Percentiles rank a stretch among this genome's conserved stretches.
phyloP scores from a whole-genome alignment of 2,329 filamentous ascomycete species.

The Ophiocordyceps sinensis region DNA sequence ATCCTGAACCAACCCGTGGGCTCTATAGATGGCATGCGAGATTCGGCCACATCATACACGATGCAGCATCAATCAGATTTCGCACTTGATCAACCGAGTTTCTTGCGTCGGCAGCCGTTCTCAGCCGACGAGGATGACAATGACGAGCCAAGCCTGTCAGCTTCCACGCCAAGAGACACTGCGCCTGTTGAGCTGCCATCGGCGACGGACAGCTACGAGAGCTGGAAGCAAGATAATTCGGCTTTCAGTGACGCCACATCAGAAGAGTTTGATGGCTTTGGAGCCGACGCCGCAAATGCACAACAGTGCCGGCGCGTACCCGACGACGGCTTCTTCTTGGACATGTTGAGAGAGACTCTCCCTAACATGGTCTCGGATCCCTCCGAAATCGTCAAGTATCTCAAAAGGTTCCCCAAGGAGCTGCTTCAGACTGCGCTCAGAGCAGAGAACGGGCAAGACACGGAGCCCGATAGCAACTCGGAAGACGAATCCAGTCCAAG shows the following conservation, averaged over 20 bases:
- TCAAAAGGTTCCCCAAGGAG: constrained; percentile 15
- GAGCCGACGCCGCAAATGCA: background rate
- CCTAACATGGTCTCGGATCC: constrained; percentile 1
- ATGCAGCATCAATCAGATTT: no score
- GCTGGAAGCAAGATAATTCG: background rate
- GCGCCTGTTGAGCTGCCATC: no score
- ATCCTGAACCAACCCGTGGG: no score
- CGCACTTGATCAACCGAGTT: no score
- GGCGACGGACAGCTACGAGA: background rate
- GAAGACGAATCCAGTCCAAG: constrained; percentile 5
- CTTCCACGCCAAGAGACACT: no score
- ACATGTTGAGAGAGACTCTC: background rate
- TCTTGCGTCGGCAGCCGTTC: no score
- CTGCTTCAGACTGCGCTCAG: constrained; percentile 18
- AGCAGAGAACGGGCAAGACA: constrained; percentile 2
- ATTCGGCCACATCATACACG: no score
- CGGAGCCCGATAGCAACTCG: constrained; percentile 1
- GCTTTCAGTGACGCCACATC: background rate
- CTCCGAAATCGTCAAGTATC: constrained; percentile 6
- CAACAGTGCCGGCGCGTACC: background rate
- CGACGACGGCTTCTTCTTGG: background rate
- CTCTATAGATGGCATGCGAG: no score
- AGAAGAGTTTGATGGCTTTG: background rate
- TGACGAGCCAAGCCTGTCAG: no score
- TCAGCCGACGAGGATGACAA: no score